A percentile compares a stretch with the other conserved stretches of the same genome.
Conservation (phyloP, 805 yeast genomes). For the baker's yeast (Saccharomyces cerevisiae) region DNA sequence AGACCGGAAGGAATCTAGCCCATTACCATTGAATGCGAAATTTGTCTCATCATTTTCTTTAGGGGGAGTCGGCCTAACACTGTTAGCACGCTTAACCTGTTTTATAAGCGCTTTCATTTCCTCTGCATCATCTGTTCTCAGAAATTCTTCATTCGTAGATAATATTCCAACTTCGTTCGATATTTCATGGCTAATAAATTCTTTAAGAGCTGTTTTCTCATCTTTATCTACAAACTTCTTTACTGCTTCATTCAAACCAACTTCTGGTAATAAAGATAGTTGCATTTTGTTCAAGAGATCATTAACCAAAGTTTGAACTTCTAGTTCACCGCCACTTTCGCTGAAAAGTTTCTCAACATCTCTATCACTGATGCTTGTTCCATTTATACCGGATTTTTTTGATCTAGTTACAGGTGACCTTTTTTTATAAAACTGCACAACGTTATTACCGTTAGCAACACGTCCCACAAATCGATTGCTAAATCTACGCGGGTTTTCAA, state of each 20-base stretch:
- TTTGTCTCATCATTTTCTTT: slow-evolving; percentile 7
- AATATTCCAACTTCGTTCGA: slow-evolving; percentile 44
- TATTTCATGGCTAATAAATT: slow-evolving; percentile 52
- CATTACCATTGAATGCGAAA: not conserved
- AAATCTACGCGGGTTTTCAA: slow-evolving; percentile 83
- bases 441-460: slow-evolving; percentile 87
- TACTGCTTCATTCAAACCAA: slow-evolving; percentile 67
- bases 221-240: slow-evolving; percentile 70
- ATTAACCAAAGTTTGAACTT: slow-evolving; percentile 55
- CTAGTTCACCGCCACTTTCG: slow-evolving; percentile 35
- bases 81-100: slow-evolving; percentile 34
- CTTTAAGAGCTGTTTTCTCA: slow-evolving; percentile 62
- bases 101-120: slow-evolving; percentile 40
- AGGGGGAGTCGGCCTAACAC: slow-evolving; percentile 4
- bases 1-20: not conserved
- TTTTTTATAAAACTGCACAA: slow-evolving; percentile 59
- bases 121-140: slow-evolving; percentile 33
- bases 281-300: slow-evolving; percentile 55
- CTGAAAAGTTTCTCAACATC: slow-evolving; percentile 12
- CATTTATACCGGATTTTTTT: slow-evolving; percentile 6
- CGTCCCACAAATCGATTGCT: slow-evolving; percentile 84
- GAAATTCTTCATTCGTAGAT: slow-evolving; percentile 34
- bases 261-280: slow-evolving; percentile 62
- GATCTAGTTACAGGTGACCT: slow-evolving; percentile 22
- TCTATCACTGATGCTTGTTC: slow-evolving; percentile 6